Base-by-base conservation (phyloP, 495 filamentous ascomycete species). In the Penicillium dipodomyicola region DNA sequence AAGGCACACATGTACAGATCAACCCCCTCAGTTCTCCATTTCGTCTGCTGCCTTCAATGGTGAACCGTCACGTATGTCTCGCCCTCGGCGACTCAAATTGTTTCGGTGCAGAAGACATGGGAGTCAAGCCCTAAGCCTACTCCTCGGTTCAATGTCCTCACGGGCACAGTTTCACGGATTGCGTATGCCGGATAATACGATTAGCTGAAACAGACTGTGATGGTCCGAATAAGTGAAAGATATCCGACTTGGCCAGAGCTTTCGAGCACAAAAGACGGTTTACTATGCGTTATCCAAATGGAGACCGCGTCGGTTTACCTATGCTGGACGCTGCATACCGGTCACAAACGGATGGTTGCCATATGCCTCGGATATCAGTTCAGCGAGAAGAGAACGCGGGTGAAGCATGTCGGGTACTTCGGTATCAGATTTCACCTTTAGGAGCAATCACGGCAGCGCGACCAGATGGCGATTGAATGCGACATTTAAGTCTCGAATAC, bases 241-340 rank as follows among this genome's bases (percentile, higher is more conserved):
- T 59, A 57, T 60, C 64, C 65, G 71, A 65, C 22, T 55, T 67
- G 57, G 68, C 69, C 73, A 77, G 72, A 77, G 69, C 67, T 63
- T 58, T 50, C 43, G 52, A 60, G 67, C 60, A 52, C 55, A 55
- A 75, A 76, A 77, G 73, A 77, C 63, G 72, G 72, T 69, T 59
- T 57, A 74, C 73, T 74, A 79, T 79, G 74, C 67, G 62, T 67
- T 60, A 68, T 59, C 67, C 67, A 27, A 45, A 72, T 48, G 67
- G 71, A 61, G 62, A 62, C 65, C 67, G 73, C 74, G 77, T 79
- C 77, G 65, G 75, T 76, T 71, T 60, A 59, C 71, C 66, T 42
- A 74, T 73, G 77, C 77, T 78, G 77, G 72, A 61, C 49, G 51
- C 58, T 64, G 65, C 65, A 71, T 74, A 72, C 64, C 63, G 70